Evolutionary conservation across 805 yeast species (phyloP).

Genomic region (Blastobotrys parvus): DNA sequence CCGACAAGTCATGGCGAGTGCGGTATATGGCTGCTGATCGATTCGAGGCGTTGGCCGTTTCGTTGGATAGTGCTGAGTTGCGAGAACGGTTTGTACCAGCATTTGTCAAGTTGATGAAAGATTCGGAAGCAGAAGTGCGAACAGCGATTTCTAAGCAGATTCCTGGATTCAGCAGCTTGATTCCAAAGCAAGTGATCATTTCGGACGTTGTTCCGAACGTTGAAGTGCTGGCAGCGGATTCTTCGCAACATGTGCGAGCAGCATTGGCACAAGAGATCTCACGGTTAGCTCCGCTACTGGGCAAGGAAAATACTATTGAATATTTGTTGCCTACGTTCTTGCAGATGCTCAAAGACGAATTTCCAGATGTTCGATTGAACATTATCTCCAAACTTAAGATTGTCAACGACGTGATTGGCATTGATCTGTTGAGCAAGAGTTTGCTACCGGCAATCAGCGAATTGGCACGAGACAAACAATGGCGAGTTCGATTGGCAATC

Average conservation of each 20-base stretch:
- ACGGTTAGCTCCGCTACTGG: conserved; percentile 75
- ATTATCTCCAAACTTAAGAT: conserved; percentile 86
- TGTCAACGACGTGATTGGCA: conserved; percentile 92
- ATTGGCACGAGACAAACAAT: conserved; percentile 89
- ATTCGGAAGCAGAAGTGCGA: conserved; percentile 93
- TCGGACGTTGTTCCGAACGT: conserved; percentile 75
- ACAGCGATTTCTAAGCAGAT: conserved; percentile 89
- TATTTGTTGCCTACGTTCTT: conserved; percentile 79
- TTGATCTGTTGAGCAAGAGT: conserved; percentile 75
- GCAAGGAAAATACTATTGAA: conserved; percentile 76
- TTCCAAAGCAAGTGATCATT: conserved; percentile 43
- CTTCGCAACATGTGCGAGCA: conserved; percentile 87
- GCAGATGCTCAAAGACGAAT: conserved; percentile 92
- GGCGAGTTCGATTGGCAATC: conserved; percentile 97
- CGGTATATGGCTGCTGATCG: conserved; percentile 97
- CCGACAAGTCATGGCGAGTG: conserved; percentile 96
- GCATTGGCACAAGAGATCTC: conserved; percentile 86
- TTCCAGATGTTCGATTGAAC: conserved; percentile 90
- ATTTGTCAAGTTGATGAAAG: conserved; percentile 71
- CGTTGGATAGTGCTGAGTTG: conserved; percentile 48
- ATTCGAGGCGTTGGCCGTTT: conserved; percentile 63
- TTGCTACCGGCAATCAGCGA: conserved; percentile 93
- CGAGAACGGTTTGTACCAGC: conserved; percentile 57
- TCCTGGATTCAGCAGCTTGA: conserved; percentile 39
- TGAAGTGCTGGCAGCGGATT: conserved; percentile 77